Evolutionary conservation across 2,329 filamentous ascomycete genomes (phyloP), one percentile per base, ranked within the genome.

Genomic region (Botrytis porri): DNA sequence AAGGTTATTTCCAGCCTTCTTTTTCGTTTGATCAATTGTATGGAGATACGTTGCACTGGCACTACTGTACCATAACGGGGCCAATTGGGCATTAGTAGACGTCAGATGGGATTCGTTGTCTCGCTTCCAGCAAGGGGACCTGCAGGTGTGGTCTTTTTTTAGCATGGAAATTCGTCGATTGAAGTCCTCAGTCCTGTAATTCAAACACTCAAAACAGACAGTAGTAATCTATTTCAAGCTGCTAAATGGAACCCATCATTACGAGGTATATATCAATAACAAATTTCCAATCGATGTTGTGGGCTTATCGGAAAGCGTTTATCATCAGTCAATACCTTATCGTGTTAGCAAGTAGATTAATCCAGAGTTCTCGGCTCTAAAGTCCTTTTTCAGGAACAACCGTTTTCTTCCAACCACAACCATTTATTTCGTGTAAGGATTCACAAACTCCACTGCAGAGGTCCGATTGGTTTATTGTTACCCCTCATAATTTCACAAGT

Each of bases 401-500:
- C 35, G n/a, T 32, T 35, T 61, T 29, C n/a, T 32, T 8, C 51
- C n/a, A 57, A 57, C 51, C 51, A 57, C 20, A 54, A 48, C 41
- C 57, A 70, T 48, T 32, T 32, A 54, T 35, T 54, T 54, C 12
- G 48, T n/a, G 48, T n/a, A 43, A n/a, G 39, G n/a, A 29, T 70
- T 60, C 39, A 18, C 39, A 16, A 22, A 70, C 18, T 70, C 35
- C 79, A 80, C 87, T 85, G 1, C 82, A 57, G 51, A 32, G 18
- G n/a, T 29, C n/a, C 7, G 51, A 57, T 57, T 57, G n/a, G 51
- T 57, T 57, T 14, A 18, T 57, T 57, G 84, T 78, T 86, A 80
- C 0, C 83, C 84, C 67, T 86, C 83, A 78, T 87, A 87, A 75
- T 85, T 84, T 72, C 84, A 29, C 37, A 32, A 18, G n/a, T 57